phyloP scores from a whole-genome alignment of 1,284 basidiomycete genomes.

The Volvariella volvacea region DNA sequence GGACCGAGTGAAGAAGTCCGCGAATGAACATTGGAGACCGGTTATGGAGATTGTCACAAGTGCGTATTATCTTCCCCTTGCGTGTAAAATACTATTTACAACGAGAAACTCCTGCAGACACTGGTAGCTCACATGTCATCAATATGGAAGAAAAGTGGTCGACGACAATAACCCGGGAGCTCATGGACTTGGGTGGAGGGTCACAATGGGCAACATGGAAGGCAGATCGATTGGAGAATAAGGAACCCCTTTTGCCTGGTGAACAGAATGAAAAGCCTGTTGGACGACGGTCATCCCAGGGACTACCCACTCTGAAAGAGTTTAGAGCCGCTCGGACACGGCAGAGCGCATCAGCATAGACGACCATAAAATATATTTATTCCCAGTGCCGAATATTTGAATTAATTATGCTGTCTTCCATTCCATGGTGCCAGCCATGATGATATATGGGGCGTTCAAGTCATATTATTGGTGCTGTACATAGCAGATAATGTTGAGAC shows the following conservation, averaged over 20 bases:
- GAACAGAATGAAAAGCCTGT: constrained; percentile 20
- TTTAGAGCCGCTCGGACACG: constrained; percentile 14
- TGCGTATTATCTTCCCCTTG: constrained; percentile 28
- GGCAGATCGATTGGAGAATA: constrained; percentile 34
- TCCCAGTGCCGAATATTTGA: too few species aligned
- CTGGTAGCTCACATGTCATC: constrained; percentile 44
- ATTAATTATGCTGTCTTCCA: too few species aligned
- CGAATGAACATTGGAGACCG: constrained; percentile 49
- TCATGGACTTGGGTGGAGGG: constrained; percentile 61
- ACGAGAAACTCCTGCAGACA: constrained; percentile 32
- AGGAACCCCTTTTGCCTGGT: constrained; percentile 41
- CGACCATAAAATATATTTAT: too few species aligned
- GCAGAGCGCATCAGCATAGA: constrained; percentile 2
- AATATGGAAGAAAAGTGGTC: constrained; percentile 63
- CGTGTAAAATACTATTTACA: too few species aligned
- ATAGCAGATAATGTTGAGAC: too few species aligned
- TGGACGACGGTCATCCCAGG: constrained; percentile 8
- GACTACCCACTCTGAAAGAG: constrained; percentile 16
- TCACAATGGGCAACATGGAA: constrained; percentile 55
- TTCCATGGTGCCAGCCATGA: too few species aligned
- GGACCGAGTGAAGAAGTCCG: constrained; percentile 41
- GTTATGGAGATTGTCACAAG: constrained; percentile 54
- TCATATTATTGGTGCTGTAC: too few species aligned
- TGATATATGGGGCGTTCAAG: too few species aligned
- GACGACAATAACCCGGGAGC: constrained; percentile 53